Evolutionary conservation across 2,329 filamentous ascomycete genomes (phyloP), one percentile per base, ranked within the genome.

Genomic region (Diplodia seriata): DNA sequence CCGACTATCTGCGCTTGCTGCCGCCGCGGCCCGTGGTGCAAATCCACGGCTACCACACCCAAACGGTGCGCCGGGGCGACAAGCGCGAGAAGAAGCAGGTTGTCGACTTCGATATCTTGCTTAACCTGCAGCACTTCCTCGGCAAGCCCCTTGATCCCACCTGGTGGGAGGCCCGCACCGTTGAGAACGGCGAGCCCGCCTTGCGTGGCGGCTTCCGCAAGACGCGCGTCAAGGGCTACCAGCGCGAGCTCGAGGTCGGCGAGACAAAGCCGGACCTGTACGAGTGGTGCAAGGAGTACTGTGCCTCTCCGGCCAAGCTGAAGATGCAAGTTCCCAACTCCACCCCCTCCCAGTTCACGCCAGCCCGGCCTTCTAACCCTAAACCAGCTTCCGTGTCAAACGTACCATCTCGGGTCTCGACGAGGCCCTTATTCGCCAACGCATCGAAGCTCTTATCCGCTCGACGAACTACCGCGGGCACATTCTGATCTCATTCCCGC

Each of bases 251-350:
- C 67, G 82, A 85, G 71, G 76, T 84, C 12, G 81, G 82, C 12
- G 70, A 72, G 31, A 72, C 69, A 6, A 59, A 80, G 77, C 74
- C 83, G 73, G 43, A 78, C 73, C 23, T 76, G 88, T 12, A 76
- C 76, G 85, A 89, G 68, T 93, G 91, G 90, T 92, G 89, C 72
- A 85, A 90, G 68, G 84, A 85, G 49, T 94, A 87, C 78, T 89
- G 87, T 72, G 85, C 85, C 2, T 87, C 85, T 70, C 80, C 81
- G 26, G 82, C 86, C 0, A 80, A 81, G 9, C 81, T 92, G 40
- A 90, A 89, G 74, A 76, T 78, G 67, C 70, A 62, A 66, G 66
- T 12, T 8, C n/a, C 49, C 14, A n/a, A 3, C 15, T 33, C 33
- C 36, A 18, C 8, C 3, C 14, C 63, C 15, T 54, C 31, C 20